These are phyloP conservation scores for Pseudophaeomoniella oleicola DNA, from an alignment of 2,329 filamentous ascomycete genomes.

Conservation along the genomic window DNA sequence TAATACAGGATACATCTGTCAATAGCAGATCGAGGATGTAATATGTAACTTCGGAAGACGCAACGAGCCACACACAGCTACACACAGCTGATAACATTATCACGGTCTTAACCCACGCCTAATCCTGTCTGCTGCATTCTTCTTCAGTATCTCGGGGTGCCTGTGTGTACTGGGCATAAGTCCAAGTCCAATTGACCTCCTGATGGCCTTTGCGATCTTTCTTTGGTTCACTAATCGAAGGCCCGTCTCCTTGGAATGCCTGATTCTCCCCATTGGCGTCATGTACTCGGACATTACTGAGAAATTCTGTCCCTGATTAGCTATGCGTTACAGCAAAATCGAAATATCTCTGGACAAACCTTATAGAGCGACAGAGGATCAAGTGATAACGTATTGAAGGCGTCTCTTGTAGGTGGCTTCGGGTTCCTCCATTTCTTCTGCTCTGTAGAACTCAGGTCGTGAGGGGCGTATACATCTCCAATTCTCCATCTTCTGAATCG, in stretches of 20 bases:
- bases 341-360: slow-evolving; percentile 34
- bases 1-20: too few species aligned
- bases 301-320: slow-evolving; percentile 55
- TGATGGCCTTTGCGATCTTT: slow-evolving; percentile 81
- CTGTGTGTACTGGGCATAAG: slow-evolving; percentile 81
- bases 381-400: slow-evolving; percentile 65
- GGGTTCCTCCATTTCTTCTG: slow-evolving; percentile 63
- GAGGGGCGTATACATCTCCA: slow-evolving; percentile 82
- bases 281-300: slow-evolving; percentile 81
- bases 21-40: too few species aligned
- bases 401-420: slow-evolving; percentile 45
- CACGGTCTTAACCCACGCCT: not conserved
- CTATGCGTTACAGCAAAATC: slow-evolving; percentile 5
- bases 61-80: too few species aligned
- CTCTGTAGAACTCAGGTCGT: slow-evolving; percentile 67
- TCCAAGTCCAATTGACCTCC: slow-evolving; percentile 75
- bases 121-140: slow-evolving; percentile 8
- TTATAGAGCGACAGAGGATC: slow-evolving; percentile 78
- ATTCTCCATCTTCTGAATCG: slow-evolving; percentile 46
- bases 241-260: slow-evolving; percentile 58
- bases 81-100: too few species aligned
- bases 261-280: slow-evolving; percentile 72
- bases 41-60: too few species aligned
- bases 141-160: slow-evolving; percentile 65
- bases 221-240: slow-evolving; percentile 82